Evolutionary conservation across 2,329 filamentous ascomycete species (phyloP).

Genomic region (Calonectria pteridis): DNA sequence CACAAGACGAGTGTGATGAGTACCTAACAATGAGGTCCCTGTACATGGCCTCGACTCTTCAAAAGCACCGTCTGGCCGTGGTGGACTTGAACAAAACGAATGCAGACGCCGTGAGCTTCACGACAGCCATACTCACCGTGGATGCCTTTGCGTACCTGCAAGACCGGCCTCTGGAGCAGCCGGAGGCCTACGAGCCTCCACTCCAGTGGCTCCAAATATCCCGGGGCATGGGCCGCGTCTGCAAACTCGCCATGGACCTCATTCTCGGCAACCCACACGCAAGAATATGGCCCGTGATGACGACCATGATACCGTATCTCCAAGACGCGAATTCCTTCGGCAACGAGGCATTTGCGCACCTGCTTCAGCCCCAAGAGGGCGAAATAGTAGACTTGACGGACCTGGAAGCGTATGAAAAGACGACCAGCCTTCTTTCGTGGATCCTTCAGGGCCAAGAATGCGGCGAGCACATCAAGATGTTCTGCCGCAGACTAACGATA

Average conservation of each 20-base stretch:
- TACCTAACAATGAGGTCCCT: constrained; percentile 29
- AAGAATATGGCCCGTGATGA: constrained; percentile 32
- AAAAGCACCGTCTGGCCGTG: constrained; percentile 33
- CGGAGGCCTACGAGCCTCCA: constrained; percentile 38
- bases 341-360: constrained; percentile 29
- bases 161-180: constrained; percentile 10
- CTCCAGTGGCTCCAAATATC: constrained; percentile 42
- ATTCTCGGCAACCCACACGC: constrained; percentile 26
- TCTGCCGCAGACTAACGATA: constrained; percentile 32
- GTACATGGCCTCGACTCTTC: constrained; percentile 38
- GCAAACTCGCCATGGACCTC: constrained; percentile 25
- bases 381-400: constrained; percentile 27
- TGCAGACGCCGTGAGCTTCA: constrained; percentile 39
- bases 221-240: constrained; percentile 37
- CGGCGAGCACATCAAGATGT: constrained; percentile 30
- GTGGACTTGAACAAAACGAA: constrained; percentile 23
- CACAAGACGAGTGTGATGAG: constrained; percentile 5
- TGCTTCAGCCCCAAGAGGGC: constrained; percentile 1
- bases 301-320: constrained; percentile 20
- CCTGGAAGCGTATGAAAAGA: constrained; percentile 29
- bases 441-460: constrained; percentile 27
- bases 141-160: constrained; percentile 37
- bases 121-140: constrained; percentile 36
- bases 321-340: background rate
- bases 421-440: constrained; percentile 34